These are phyloP conservation scores for Gastrodia elata DNA, from an alignment of 106 monocot species.

Conservation along the genomic window DNA sequence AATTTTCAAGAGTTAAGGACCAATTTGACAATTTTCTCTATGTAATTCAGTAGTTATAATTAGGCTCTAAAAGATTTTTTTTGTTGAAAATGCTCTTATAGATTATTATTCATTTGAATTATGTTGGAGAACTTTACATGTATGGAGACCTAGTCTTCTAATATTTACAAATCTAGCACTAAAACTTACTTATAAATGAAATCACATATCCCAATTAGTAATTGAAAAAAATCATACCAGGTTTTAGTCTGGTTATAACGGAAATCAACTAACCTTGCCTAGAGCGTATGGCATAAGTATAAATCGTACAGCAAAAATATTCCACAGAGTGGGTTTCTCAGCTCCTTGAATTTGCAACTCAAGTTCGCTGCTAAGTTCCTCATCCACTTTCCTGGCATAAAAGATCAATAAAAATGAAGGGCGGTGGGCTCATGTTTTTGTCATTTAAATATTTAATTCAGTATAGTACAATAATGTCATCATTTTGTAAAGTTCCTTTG, in stretches of 20 bases:
- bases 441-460: not conserved
- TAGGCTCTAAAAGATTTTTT: no score
- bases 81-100: no score
- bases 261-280: slow-evolving; percentile 51
- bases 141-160: no score
- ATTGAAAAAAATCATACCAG: not conserved
- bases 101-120: no score
- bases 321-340: slow-evolving; percentile 89
- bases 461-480: not conserved
- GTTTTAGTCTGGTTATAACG: not conserved
- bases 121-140: no score
- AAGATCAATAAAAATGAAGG: slow-evolving; percentile 9
- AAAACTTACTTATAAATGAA: no score
- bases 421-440: not conserved
- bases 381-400: slow-evolving; percentile 66
- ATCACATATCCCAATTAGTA: not conserved
- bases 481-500: not conserved
- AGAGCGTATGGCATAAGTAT: slow-evolving; percentile 77
- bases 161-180: no score
- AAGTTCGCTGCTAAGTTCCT: slow-evolving; percentile 78
- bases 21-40: no score
- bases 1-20: no score
- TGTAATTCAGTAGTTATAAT: no score
- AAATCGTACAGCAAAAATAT: slow-evolving; percentile 68
- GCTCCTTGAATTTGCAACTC: slow-evolving; percentile 88